These are phyloP conservation scores for Schrenkiella parvula DNA, from an alignment of 345 rosid species.

Conservation along the genomic window DNA sequence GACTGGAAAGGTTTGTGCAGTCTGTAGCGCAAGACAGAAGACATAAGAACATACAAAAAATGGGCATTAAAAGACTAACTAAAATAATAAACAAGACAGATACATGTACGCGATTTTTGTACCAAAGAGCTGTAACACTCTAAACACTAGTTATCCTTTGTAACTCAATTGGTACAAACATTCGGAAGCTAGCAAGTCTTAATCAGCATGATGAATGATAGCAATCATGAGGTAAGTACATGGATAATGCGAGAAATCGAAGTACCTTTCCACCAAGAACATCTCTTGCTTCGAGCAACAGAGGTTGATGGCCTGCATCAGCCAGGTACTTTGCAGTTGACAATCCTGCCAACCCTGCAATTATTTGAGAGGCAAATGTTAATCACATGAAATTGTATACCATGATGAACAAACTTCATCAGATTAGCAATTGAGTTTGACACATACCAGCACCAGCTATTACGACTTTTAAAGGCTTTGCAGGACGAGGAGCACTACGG, in stretches of 20 bases:
- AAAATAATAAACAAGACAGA: background rate
- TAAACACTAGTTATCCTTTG: background rate
- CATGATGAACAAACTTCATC: background rate
- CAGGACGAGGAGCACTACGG: constrained; percentile 57
- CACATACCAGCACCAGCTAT: constrained; percentile 90
- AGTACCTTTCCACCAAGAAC: constrained; percentile 96
- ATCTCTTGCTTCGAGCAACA: constrained; percentile 84
- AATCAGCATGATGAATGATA: background rate
- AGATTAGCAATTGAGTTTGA: background rate
- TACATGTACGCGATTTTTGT: background rate
- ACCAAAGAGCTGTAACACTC: background rate
- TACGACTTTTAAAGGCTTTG: constrained; percentile 70
- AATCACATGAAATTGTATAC: background rate
- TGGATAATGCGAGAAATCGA: constrained; percentile 4
- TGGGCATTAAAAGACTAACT: background rate
- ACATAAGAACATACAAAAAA: background rate
- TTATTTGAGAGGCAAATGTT: background rate
- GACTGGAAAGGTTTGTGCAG: background rate
- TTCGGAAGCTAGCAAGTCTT: background rate
- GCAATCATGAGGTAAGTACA: background rate
- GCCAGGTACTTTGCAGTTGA: constrained; percentile 92
- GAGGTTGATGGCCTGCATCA: constrained; percentile 89
- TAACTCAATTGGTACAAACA: background rate
- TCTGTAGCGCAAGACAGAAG: background rate
- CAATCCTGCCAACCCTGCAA: constrained; percentile 90